phyloP scores from a whole-genome alignment of 163 green algal genomes.

The Chlamydomonas reinhardtii region DNA sequence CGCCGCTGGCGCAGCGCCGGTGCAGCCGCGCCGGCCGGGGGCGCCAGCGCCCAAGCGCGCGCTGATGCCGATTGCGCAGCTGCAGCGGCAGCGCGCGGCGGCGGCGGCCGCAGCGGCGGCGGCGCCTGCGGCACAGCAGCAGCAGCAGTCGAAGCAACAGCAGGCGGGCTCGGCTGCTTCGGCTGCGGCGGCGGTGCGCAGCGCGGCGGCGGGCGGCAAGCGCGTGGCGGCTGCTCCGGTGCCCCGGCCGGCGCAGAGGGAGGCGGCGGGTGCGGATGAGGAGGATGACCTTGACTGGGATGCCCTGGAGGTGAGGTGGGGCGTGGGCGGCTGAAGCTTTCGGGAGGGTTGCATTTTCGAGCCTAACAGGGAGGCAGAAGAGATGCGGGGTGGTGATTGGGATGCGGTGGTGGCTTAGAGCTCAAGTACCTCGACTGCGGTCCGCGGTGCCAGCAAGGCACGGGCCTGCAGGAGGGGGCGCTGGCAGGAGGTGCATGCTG shows the following conservation, averaged over 20 bases:
- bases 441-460: too few relatives aligned
- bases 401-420: too few relatives aligned
- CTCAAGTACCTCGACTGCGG: too few relatives aligned
- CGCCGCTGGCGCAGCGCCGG: not conserved
- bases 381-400: too few relatives aligned
- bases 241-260: not conserved
- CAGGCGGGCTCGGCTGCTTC: not conserved
- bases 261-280: not conserved
- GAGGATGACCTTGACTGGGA: conserved; percentile 50
- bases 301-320: conserved; percentile 27
- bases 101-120: conserved; percentile 19
- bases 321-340: not conserved
- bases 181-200: not conserved
- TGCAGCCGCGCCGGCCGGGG: not conserved
- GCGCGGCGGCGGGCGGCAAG: not conserved
- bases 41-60: conserved; percentile 17
- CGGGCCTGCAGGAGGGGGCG: too few relatives aligned
- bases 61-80: conserved; percentile 39
- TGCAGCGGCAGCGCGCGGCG: conserved; percentile 27
- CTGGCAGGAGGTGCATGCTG: too few relatives aligned
- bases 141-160: not conserved
- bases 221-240: not conserved
- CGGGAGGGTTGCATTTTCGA: too few relatives aligned
- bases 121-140: not conserved
- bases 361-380: not conserved